phyloP scores from a whole-genome alignment of 2,329 filamentous ascomycete genomes.

The Meredithiella fracta region DNA sequence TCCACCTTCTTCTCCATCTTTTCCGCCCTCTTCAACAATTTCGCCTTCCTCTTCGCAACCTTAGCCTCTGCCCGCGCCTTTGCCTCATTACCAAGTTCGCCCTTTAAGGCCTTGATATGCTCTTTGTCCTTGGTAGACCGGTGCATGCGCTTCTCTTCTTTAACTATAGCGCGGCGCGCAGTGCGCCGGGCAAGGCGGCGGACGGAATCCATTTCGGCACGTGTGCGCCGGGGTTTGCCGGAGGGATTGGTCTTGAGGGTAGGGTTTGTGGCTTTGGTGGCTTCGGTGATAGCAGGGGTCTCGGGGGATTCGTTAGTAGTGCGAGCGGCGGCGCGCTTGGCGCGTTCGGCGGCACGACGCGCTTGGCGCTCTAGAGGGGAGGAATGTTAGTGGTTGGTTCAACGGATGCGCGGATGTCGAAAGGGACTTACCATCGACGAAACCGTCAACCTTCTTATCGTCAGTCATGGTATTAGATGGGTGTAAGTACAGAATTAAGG shows the following conservation, averaged over 20 bases:
- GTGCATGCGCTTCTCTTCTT: conserved; percentile 15
- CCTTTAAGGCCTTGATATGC: conserved; percentile 19
- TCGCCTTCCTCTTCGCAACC: conserved; percentile 26
- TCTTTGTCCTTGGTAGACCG: conserved; percentile 20
- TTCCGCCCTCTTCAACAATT: conserved; percentile 19
- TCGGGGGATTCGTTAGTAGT: conserved; percentile 5
- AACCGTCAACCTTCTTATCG: conserved; percentile 3
- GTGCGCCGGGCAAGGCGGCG: background rate
- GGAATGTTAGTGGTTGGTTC: background rate
- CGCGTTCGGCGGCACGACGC: conserved; percentile 13
- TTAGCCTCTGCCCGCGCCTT: conserved; percentile 25
- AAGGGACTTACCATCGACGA: conserved; percentile 11
- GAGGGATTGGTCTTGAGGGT: background rate
- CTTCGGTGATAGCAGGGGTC: conserved; percentile 3
- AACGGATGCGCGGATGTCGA: no score
- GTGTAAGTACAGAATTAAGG: background rate
- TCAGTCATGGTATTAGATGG: background rate
- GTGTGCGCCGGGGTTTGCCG: background rate
- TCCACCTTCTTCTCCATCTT: conserved; percentile 9
- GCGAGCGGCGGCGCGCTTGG: conserved; percentile 1
- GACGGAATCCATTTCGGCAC: background rate
- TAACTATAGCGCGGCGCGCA: background rate
- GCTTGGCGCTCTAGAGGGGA: conserved; percentile 10
- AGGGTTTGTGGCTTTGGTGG: background rate
- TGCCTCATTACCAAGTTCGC: conserved; percentile 25